These are phyloP conservation scores for Chrysanthemum seticuspe DNA, from an alignment of 129 eudicot species.

Conservation along the genomic window DNA sequence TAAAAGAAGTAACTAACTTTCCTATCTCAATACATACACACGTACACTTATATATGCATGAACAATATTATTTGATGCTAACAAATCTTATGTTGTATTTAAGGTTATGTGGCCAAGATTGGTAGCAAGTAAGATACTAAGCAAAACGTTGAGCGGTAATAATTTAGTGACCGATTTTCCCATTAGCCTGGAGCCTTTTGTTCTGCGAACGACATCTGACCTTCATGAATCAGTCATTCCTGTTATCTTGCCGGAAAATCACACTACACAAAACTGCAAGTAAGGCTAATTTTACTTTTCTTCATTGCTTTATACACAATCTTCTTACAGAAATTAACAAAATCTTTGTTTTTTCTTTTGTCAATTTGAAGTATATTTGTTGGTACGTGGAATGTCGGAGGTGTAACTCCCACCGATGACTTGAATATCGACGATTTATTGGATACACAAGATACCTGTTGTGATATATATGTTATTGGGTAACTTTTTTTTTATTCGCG, in stretches of 20 bases:
- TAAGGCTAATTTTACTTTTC: constrained; percentile 7
- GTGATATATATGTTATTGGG: constrained; percentile 74
- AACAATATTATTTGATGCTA: constrained; percentile 8
- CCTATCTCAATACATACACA: constrained; percentile 11
- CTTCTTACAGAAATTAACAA: not conserved
- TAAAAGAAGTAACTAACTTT: constrained; percentile 27
- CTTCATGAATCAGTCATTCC: constrained; percentile 7
- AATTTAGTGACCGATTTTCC: constrained; percentile 64
- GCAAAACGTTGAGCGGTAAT: constrained; percentile 40
- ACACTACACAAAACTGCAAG: constrained; percentile 43
- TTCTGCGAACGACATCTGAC: constrained; percentile 24
- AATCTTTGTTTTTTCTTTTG: not conserved
- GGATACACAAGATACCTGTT: constrained; percentile 32
- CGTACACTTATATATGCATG: not conserved
- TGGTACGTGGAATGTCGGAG: constrained; percentile 77
- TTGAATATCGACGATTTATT: constrained; percentile 54
- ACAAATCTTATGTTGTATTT: constrained; percentile 22
- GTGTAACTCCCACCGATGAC: constrained; percentile 49
- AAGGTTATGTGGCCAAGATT: constrained; percentile 68
- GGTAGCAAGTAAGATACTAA: constrained; percentile 49
- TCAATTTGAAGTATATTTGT: constrained; percentile 43
- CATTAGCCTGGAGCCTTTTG: constrained; percentile 26
- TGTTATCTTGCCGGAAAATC: constrained; percentile 19
- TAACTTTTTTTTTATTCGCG: constrained; percentile 12
- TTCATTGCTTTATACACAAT: not conserved